Conservation (phyloP, 1,284 basidiomycete species). For the Pisolithus thermaeus region DNA sequence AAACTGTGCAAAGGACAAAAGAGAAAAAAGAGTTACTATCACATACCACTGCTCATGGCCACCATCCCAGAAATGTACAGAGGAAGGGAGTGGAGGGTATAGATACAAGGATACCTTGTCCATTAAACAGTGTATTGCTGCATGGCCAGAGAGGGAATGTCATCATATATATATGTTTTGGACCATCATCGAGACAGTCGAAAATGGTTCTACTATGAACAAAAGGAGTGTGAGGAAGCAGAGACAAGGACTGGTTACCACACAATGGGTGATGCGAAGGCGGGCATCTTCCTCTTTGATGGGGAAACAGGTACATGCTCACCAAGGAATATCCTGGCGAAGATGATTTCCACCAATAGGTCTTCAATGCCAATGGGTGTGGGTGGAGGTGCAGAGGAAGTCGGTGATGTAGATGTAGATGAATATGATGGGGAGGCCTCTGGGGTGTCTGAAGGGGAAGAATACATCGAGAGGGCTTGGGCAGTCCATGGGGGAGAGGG, state of each 20-base stretch:
- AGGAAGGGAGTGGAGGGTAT: slow-evolving; percentile 21
- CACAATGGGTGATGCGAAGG: slow-evolving; percentile 39
- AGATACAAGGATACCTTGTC: slow-evolving; percentile 19
- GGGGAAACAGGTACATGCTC: slow-evolving; percentile 24
- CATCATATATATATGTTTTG: not conserved
- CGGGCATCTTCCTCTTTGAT: slow-evolving; percentile 41
- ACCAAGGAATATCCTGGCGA: slow-evolving; percentile 29
- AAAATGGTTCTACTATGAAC: slow-evolving; percentile 14
- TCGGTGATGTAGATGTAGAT: slow-evolving; percentile 45
- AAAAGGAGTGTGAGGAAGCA: slow-evolving; percentile 10
- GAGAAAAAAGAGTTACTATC: slow-evolving; percentile 7
- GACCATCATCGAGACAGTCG: slow-evolving; percentile 26
- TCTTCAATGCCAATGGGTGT: slow-evolving; percentile 48
- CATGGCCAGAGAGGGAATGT: not conserved
- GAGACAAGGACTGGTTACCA: slow-evolving; percentile 37
- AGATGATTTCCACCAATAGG: slow-evolving; percentile 38
- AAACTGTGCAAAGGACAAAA: not conserved
- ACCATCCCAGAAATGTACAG: slow-evolving; percentile 15
- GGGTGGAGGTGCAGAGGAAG: slow-evolving; percentile 48
- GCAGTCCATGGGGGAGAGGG: slow-evolving; percentile 35
- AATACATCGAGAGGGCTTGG: slow-evolving; percentile 18
- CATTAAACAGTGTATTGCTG: slow-evolving; percentile 23
- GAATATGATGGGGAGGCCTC: too few relatives aligned
- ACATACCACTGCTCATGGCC: slow-evolving; percentile 15
- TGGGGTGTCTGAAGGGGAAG: slow-evolving; percentile 36